Percentiles rank a stretch among this genome's conserved stretches.
Conservation (phyloP, 192 early-diverging fungal species). For the Coemansia aciculifera region DNA sequence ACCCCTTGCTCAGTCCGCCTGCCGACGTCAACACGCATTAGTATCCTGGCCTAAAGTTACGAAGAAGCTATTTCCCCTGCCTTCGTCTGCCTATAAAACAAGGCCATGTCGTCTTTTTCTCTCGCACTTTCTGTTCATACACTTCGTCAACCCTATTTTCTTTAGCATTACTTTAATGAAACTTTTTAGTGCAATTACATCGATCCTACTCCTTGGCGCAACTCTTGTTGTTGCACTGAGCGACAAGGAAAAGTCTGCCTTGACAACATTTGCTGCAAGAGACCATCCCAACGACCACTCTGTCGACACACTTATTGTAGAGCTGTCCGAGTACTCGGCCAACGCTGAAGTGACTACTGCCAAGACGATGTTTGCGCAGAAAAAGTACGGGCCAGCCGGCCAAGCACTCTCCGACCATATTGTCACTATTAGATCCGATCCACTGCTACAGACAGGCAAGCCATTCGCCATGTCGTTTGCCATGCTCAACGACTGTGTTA, state of each 20-base stretch:
- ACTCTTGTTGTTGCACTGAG: constrained; percentile 12
- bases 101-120: neutral
- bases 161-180: constrained; percentile 1
- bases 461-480: constrained; percentile 15
- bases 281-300: constrained; percentile 26
- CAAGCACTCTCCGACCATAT: constrained; percentile 12
- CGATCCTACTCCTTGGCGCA: neutral
- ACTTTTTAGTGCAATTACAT: neutral
- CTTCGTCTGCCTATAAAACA: neutral
- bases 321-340: constrained; percentile 28
- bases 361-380: constrained; percentile 15
- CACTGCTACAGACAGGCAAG: constrained; percentile 27
- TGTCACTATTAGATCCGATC: constrained; percentile 21
- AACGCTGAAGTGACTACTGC: constrained; percentile 19
- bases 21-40: neutral
- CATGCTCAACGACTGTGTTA: constrained; percentile 34
- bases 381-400: constrained; percentile 17
- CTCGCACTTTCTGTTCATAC: neutral
- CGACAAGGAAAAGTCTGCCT: constrained; percentile 30
- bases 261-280: constrained; percentile 10
- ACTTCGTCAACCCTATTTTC: neutral
- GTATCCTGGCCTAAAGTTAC: neutral
- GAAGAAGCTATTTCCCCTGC: neutral
- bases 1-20: constrained; percentile 2
- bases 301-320: constrained; percentile 1